phyloP scores from a whole-genome alignment of 441 rosid species.

The Arabidopsis lyrata region DNA sequence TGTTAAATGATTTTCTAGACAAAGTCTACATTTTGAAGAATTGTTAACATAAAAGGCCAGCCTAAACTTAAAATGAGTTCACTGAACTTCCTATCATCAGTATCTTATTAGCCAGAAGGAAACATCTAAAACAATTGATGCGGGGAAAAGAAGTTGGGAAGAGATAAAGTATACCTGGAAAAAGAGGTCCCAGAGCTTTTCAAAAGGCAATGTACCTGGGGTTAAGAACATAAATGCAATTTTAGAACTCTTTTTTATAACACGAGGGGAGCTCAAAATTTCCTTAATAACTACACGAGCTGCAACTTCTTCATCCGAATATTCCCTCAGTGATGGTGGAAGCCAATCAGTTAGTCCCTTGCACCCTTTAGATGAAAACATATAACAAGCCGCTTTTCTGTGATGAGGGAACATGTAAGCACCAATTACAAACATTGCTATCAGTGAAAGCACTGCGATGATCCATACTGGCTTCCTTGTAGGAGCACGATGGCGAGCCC shows the following conservation, averaged over 20 bases:
- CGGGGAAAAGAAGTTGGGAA: background rate
- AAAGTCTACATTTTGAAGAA: background rate
- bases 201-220: constrained; percentile 89
- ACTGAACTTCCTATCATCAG: constrained; percentile 5
- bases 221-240: constrained; percentile 93
- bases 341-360: constrained; percentile 80
- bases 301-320: constrained; percentile 76
- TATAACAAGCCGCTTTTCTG: constrained; percentile 69
- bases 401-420: constrained; percentile 82
- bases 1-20: constrained; percentile 5
- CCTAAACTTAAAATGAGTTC: constrained; percentile 1
- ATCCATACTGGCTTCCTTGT: constrained; percentile 84
- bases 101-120: constrained; percentile 4
- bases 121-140: background rate
- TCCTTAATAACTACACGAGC: constrained; percentile 77
- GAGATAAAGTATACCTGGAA: constrained; percentile 58
- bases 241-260: constrained; percentile 60
- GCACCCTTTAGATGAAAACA: constrained; percentile 81
- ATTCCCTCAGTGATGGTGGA: constrained; percentile 83
- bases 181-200: constrained; percentile 95
- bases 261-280: constrained; percentile 65
- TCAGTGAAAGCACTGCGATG: constrained; percentile 68
- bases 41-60: background rate
- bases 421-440: constrained; percentile 76
- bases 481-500: constrained; percentile 71